These are phyloP conservation scores for Chrysosphaeria jannelii DNA, from an alignment of 2,329 filamentous ascomycete species.

Conservation along the genomic window DNA sequence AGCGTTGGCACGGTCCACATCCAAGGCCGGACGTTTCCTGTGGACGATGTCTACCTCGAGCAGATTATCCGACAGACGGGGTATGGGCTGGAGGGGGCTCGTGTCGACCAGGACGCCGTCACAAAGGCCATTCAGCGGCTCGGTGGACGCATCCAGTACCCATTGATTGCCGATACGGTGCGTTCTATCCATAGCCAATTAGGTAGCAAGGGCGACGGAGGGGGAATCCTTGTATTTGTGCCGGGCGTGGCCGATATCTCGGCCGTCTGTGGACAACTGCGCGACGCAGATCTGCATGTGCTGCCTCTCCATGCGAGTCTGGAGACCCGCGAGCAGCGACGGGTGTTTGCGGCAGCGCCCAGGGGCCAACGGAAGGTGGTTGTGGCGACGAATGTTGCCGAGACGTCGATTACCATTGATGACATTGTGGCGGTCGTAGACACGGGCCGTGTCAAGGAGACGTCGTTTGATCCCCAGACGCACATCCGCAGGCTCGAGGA, in stretches of 20 bases:
- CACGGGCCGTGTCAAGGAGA: constrained; percentile 86
- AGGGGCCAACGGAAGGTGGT: constrained; percentile 69
- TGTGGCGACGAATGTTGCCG: constrained; percentile 84
- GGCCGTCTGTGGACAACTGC: constrained; percentile 39
- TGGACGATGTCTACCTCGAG: constrained; percentile 70
- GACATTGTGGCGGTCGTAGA: constrained; percentile 93
- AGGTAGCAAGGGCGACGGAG: constrained; percentile 28
- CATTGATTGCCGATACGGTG: constrained; percentile 53
- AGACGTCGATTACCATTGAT: constrained; percentile 95
- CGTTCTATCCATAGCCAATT: constrained; percentile 56
- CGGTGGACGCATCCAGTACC: constrained; percentile 73
- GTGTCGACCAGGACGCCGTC: constrained; percentile 15
- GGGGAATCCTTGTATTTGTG: constrained; percentile 84
- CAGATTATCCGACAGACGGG: constrained; percentile 58
- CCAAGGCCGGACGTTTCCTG: constrained; percentile 63
- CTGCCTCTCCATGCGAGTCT: constrained; percentile 80
- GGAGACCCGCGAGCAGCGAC: constrained; percentile 60
- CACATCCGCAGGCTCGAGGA: constrained; percentile 90
- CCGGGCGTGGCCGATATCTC: constrained; percentile 83
- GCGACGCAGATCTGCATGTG: constrained; percentile 26
- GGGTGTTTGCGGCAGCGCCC: constrained; percentile 54
- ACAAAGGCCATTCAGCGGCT: constrained; percentile 41
- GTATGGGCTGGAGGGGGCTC: constrained; percentile 18
- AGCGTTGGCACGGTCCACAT: constrained; percentile 64
- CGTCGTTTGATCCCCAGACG: constrained; percentile 66